These are phyloP conservation scores for Aspergillus chevalieri DNA, from an alignment of 2,329 filamentous ascomycete genomes.

Conservation along the genomic window DNA sequence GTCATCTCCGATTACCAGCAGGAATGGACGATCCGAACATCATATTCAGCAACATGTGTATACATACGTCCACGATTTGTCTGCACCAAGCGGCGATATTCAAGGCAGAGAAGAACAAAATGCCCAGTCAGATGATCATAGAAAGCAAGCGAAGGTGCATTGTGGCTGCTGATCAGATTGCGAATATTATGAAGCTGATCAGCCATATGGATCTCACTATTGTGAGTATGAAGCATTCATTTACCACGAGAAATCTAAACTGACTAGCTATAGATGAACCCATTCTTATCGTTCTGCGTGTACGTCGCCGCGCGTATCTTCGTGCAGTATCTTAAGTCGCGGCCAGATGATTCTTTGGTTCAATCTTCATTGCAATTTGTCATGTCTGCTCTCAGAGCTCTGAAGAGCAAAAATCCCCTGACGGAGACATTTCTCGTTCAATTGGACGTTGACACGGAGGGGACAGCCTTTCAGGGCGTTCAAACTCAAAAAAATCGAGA, in stretches of 20 bases:
- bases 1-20: conserved; percentile 68
- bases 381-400: conserved; percentile 78
- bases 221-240: conserved; percentile 48
- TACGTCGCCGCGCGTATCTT: conserved; percentile 96
- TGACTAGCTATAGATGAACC: conserved; percentile 65
- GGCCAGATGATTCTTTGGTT: conserved; percentile 75
- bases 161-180: conserved; percentile 86
- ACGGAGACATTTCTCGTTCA: conserved; percentile 94
- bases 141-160: conserved; percentile 93
- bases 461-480: conserved; percentile 26
- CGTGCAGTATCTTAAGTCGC: conserved; percentile 90
- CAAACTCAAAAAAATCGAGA: not conserved
- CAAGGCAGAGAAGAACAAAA: conserved; percentile 83
- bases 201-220: conserved; percentile 79
- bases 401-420: conserved; percentile 81
- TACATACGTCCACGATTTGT: conserved; percentile 93
- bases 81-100: conserved; percentile 98
- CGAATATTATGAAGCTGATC: conserved; percentile 90
- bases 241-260: not conserved
- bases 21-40: conserved; percentile 75
- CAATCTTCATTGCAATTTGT: conserved; percentile 81
- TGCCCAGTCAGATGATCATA: conserved; percentile 69
- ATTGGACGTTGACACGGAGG: conserved; percentile 83
- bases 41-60: conserved; percentile 92
- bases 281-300: conserved; percentile 89